Conservation (phyloP, 2,329 filamentous ascomycete species). For the Botryotinia calthae region DNA sequence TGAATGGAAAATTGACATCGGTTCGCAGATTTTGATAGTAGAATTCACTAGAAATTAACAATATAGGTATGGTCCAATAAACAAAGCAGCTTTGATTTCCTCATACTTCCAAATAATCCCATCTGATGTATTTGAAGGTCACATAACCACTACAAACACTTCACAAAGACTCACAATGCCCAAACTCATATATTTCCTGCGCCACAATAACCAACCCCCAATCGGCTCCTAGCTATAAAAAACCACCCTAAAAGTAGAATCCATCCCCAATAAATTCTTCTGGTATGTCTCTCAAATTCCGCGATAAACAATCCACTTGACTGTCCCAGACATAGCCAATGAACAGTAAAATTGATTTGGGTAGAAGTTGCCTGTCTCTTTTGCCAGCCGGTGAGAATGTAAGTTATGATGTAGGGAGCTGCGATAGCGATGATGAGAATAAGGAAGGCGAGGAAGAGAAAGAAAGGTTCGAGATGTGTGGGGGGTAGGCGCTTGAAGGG, state of each 20-base stretch:
- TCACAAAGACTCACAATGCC: neutral
- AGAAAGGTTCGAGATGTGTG: neutral
- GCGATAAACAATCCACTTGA: neutral
- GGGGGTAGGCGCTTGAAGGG: neutral
- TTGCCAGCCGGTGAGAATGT: neutral
- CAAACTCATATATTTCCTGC: conserved; percentile 9
- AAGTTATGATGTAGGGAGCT: neutral
- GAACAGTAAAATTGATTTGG: neutral
- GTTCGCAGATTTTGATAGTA: neutral
- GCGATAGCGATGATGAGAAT: neutral
- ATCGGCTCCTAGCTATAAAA: neutral
- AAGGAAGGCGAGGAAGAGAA: neutral
- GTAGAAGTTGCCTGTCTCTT: neutral
- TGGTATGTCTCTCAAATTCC: conserved; percentile 5
- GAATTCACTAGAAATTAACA: neutral
- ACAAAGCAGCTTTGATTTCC: neutral
- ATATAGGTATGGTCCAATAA: neutral
- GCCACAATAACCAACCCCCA: neutral
- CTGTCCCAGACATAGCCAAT: neutral
- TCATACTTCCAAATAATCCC: neutral
- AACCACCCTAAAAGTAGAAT: neutral
- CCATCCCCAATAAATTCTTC: neutral
- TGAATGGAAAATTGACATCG: neutral
- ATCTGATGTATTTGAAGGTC: neutral
- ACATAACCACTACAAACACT: neutral